These are phyloP conservation scores for Zygnema circumcarinatum DNA, from an alignment of 139 green algal genomes.

Conservation along the genomic window DNA sequence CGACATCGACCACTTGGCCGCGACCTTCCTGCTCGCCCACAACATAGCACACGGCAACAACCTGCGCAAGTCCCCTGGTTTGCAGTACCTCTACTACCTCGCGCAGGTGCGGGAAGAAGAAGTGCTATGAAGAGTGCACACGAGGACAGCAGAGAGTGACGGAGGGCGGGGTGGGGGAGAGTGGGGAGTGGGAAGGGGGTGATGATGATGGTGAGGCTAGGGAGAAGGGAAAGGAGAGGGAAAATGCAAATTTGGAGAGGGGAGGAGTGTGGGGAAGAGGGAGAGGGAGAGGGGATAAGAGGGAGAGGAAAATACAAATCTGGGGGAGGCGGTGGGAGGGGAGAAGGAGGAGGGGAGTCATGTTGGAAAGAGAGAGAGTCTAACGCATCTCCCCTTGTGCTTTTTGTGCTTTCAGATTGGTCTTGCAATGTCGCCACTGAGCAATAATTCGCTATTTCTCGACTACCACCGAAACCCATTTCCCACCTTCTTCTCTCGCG, in stretches of 20 bases:
- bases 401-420: conserved; percentile 79
- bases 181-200: not conserved
- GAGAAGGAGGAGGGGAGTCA: not conserved
- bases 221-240: no score
- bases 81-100: conserved; percentile 74
- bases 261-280: no score
- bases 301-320: no score
- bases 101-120: conserved; percentile 53
- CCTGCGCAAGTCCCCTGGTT: conserved; percentile 87
- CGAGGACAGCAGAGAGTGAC: not conserved
- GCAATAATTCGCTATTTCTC: conserved; percentile 99
- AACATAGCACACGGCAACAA: conserved; percentile 99
- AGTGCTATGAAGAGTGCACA: no score
- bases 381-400: not conserved
- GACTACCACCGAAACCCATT: conserved; percentile 99
- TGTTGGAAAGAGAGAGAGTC: no score
- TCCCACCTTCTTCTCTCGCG: conserved; percentile 94
- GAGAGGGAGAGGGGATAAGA: no score
- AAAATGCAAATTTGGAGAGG: no score
- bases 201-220: not conserved
- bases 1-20: conserved; percentile 95
- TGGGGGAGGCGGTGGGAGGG: no score
- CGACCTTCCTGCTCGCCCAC: conserved; percentile 89
- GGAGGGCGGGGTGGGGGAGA: not conserved
- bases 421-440: conserved; percentile 94